Base-by-base conservation (phyloP, 2,329 filamentous ascomycete species). In the Fusarium sp. region DNA sequence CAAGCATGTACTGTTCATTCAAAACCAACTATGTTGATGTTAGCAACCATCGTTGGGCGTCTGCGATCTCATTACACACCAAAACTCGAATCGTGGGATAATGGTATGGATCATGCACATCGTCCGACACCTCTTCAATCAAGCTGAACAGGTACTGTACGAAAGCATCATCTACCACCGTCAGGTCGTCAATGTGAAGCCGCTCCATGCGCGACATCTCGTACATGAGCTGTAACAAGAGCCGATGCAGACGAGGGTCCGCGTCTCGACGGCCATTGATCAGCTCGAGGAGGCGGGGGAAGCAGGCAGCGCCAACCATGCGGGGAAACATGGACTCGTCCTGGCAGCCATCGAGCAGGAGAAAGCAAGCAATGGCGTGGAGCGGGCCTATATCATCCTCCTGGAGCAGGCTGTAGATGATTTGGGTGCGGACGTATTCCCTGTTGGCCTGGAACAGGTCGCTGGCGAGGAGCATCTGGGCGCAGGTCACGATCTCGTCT, bases 1-100 rank as follows among this genome's bases (percentile, higher is more conserved):
- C 86, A 59, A 98, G 91, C 93, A 99, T 97, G 81, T 98, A 99
- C 81, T 99, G 96, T 80, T 99, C 96, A 81, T 99, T 99, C 70
- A 99, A 83, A 30, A 98, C 95, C 74, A 99, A 88, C 94, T 97
- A 71, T 27, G 10, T 47, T 37, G 15, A 36, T 31, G 72, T 78
- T 53, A 77, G 73, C 60, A 39, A 51, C 23, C 10, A 10, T 10
- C 23, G 7, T 18, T 31, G 16, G 16, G 28, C 31, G 31, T 18
- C 13, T 40, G 28, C 15, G 27, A n/a, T 13, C 9, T 18, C 18
- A 43, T 54, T 48, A 84, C 91, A 79, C 82, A 97, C 94, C 82
- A 99, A 80, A 52, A 98, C 95, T 70, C 95, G 90, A 76, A 99
- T 98, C 47, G 98, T 92, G 7, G 94, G 92, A 78, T 98, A 98